Conservation (phyloP, 75 land plant species). For the Selaginella tamariscina region DNA sequence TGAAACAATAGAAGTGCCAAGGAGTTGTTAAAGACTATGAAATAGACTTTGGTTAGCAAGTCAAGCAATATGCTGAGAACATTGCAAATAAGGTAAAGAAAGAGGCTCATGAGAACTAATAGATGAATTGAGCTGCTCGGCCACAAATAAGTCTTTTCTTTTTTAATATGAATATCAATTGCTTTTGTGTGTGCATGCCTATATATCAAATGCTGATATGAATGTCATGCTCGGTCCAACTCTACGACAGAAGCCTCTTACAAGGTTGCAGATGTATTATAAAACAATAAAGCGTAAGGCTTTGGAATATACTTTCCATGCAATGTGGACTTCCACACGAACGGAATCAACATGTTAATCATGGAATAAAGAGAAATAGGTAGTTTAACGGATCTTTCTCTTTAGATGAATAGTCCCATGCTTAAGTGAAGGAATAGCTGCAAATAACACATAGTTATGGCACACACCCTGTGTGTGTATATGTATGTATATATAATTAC, state of each 20-base stretch:
- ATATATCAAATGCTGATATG: no score
- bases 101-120: background rate
- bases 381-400: constrained; percentile 97
- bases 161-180: no score
- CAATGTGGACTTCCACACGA: constrained; percentile 87
- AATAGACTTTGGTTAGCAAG: background rate
- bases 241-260: no score
- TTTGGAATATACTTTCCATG: constrained; percentile 94
- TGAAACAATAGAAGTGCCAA: background rate
- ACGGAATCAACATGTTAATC: constrained; percentile 69
- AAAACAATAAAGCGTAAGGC: no score
- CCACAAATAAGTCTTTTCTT: no score
- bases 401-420: constrained; percentile 86
- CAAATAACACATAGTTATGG: background rate
- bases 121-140: no score
- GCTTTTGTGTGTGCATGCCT: no score
- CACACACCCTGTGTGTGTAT: no score
- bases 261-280: no score
- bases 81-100: background rate
- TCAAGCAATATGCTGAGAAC: background rate
- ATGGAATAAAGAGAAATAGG: constrained; percentile 73
- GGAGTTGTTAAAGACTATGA: background rate
- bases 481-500: no score
- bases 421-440: constrained; percentile 92
- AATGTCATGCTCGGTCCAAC: no score